Base-by-base conservation (phyloP, 495 filamentous ascomycete genomes). In the Xylaria acuta region DNA sequence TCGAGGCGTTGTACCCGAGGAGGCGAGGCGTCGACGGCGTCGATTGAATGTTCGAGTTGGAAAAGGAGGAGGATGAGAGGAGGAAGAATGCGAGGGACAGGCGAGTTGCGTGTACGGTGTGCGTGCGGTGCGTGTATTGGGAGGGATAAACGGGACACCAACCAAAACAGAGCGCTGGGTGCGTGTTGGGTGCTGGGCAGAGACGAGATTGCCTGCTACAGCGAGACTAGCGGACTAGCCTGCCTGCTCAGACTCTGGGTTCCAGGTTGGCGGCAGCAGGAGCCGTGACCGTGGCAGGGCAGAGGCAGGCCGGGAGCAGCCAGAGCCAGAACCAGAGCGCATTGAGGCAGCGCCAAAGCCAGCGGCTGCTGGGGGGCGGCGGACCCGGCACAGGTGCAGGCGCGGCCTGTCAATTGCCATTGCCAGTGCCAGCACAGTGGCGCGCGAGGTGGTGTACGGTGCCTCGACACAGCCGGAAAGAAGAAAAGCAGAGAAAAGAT, bases 101-200 rank as follows among this genome's bases (percentile, higher is more conserved):
- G 62, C 51, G 60, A 64, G 64, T 70, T 59, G 54, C 68, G 73
- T 76, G 69, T 72, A 60, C 32, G 72, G 71, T 73, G 76, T 74
- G 66, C 74, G 74, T 43, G 54, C 36, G 65, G 68, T 72, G 72
- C 70, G 63, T 73, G 72, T 74, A 80, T 72, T 77, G 78, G 76
- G 77, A 79, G 75, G 72, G 78, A 76, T 67, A 71, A 75, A 75
- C 73, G 75, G 74, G 75, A 74, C 66, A 77, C 77, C 77, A 76
- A 74, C 73, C 75, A 75, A 79, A 78, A 69, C 64, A 54, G 58
- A 62, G 30, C 51, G 60, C 62, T 74, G 67, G 47, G 67, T 70
- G 67, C 66, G 36, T 64, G 66, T 27, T 63, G 32, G 30, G 66
- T 75, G 20, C 64, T 72, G 32, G 49, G 34, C 34, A 69, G 51